Base-by-base conservation (phyloP, 192 early-diverging fungal genomes). In the Entophlyctis luteolus region DNA sequence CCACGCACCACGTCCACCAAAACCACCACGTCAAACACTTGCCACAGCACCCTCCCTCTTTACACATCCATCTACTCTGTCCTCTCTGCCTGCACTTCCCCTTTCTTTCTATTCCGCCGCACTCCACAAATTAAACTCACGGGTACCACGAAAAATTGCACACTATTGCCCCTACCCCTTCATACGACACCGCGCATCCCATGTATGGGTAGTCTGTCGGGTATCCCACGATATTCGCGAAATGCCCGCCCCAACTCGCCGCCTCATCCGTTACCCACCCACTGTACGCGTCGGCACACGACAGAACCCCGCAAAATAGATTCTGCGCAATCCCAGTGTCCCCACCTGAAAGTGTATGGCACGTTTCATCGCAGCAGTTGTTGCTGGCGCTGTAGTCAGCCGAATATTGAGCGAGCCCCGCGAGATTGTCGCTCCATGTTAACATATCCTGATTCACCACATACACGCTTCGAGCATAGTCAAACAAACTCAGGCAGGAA, bases 181-280 rank as follows among this genome's bases (percentile, higher is more conserved):
- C 8, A 10, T 4, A 2, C 12, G 28, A 33, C 4, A 54, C 50
- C 3, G 63, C 63, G 33, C 63, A 66, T 28, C 63, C 63, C 22
- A 66, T 22, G 42, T 66, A 66, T 29, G 49, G 48, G 29, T 66
- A 66, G 23, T 28, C 32, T 4, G 20, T 28, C 14, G 63, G 63
- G 18, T 54, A 54, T 8, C 63, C 63, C 18, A 55, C 50, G 25
- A 66, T 66, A 55, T 32, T 66, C 14, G 5, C 8, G 35, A 45
- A 66, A 37, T 66, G 63, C 16, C 63, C 63, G 28, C 63, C 63
- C 31, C 35, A 48, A 22, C 39, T 22, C 0, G 33, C 6, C 12
- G 63, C 63, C 31, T 66, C 63, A 4, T 59, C 16, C 31, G 48
- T 55, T 14, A 66, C 63, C 63, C 63, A 66, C 22, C 63, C 63